Percentiles rank a stretch among this genome's conserved stretches.
Conservation (phyloP, 176 grass and related monocot species). For the Carex parvula region DNA sequence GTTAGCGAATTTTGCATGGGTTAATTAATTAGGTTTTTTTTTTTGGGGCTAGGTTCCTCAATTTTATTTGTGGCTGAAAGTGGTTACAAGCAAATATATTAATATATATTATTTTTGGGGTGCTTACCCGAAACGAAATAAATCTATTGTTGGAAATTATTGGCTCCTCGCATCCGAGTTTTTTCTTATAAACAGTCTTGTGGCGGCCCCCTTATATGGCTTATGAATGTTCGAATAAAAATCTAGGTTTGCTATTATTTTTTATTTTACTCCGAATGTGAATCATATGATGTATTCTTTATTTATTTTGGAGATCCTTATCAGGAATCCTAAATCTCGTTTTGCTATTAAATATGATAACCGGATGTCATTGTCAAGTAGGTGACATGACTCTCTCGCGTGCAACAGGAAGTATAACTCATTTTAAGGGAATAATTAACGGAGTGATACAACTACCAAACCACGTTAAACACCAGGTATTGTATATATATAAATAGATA, state of each 20-base stretch:
- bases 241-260: background rate
- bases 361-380: background rate
- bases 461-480: background rate
- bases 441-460: background rate
- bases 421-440: background rate
- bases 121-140: background rate
- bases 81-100: background rate
- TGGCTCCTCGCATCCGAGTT: background rate
- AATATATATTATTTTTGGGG: background rate
- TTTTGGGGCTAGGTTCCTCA: background rate
- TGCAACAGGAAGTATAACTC: background rate
- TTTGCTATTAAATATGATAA: background rate
- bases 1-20: constrained; percentile 12
- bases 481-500: background rate
- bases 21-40: constrained; percentile 11
- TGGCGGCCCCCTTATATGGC: background rate
- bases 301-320: background rate
- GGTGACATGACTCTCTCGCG: background rate
- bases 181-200: background rate
- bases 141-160: background rate
- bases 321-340: background rate
- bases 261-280: background rate
- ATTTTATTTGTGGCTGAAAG: background rate
- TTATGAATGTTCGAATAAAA: background rate
- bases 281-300: background rate